Base-by-base conservation (phyloP, 495 filamentous ascomycete genomes). In the Neurospora cerealis region DNA sequence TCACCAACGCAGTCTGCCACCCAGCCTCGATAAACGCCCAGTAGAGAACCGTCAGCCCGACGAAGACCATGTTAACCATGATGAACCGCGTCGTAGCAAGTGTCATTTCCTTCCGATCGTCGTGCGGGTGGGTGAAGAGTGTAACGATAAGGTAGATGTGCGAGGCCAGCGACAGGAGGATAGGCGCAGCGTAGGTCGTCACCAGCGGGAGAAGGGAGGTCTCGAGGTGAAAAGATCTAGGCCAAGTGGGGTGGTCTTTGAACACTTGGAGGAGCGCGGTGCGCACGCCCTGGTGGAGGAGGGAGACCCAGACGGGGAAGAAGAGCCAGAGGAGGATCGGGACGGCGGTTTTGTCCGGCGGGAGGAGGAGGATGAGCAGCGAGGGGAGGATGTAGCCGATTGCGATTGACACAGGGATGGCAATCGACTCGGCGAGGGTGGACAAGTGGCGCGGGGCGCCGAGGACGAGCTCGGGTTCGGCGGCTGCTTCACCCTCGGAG, bases 281-380 rank as follows among this genome's bases (percentile, higher is more conserved):
- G 37, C 81, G 77, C 19, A 81, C 77, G 21, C 70, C 74, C 73
- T 78, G 74, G 28, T 82, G 79, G 41, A 80, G 66, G 15, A 79
- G 38, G 37, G 81, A 79, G 6, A 84, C 81, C 78, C 78, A 83
- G 19, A 83, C 42, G 8, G 83, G 83, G 73, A 83, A 85, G 72
- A 84, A 78, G 11, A 85, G 77, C 83, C 83, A 85, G 36, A 78
- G 48, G 2, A 95, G 89, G 41, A 93, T 83, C 10, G 94, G 87
- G 42, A 86, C 88, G 72, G 95, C 32, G 3, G 54, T 81, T 3
- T 92, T 89, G 77, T 94, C 91, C 6, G 24, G 1, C 6, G 54
- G 54, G 28, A 92, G 85, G 4, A 93, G 87, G 36, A 98, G 87
- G 89, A 96, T 92, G 15, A 96, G 85, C 5, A 79, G n/a, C 1